Evolutionary conservation across 31 red algal species (phyloP).

Genomic region (Endocladia muricata): DNA sequence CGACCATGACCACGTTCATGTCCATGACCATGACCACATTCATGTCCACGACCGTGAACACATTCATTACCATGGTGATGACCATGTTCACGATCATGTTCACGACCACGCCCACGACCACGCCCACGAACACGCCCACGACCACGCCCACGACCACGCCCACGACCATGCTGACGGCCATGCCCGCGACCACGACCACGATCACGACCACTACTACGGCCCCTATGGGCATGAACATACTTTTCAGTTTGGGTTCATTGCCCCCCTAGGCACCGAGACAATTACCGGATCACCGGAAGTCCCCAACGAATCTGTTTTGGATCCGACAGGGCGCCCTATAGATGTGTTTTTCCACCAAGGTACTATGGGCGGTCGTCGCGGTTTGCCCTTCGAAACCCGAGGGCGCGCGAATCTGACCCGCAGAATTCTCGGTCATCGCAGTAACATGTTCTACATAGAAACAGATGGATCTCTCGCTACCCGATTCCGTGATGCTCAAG

Average conservation of each 20-base stretch:
- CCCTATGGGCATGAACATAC: too few relatives aligned
- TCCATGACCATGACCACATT: background rate
- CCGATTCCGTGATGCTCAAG: slow-evolving; percentile 11
- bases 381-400: background rate
- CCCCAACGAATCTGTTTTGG: too few relatives aligned
- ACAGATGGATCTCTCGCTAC: too few relatives aligned
- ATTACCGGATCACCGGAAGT: too few relatives aligned
- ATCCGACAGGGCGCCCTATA: too few relatives aligned
- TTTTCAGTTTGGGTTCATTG: too few relatives aligned
- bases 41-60: background rate
- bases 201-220: too few relatives aligned
- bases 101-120: background rate
- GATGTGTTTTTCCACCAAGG: too few relatives aligned
- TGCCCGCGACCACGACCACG: too few relatives aligned
- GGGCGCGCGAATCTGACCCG: background rate
- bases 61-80: background rate
- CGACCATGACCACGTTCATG: background rate
- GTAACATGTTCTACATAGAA: background rate
- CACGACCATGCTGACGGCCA: background rate
- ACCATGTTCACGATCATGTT: background rate
- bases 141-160: background rate
- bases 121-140: background rate
- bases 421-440: background rate
- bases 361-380: too few relatives aligned
- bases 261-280: too few relatives aligned